Base-by-base conservation (phyloP, 2,329 filamentous ascomycete genomes). In the Talaromyces sp. region DNA sequence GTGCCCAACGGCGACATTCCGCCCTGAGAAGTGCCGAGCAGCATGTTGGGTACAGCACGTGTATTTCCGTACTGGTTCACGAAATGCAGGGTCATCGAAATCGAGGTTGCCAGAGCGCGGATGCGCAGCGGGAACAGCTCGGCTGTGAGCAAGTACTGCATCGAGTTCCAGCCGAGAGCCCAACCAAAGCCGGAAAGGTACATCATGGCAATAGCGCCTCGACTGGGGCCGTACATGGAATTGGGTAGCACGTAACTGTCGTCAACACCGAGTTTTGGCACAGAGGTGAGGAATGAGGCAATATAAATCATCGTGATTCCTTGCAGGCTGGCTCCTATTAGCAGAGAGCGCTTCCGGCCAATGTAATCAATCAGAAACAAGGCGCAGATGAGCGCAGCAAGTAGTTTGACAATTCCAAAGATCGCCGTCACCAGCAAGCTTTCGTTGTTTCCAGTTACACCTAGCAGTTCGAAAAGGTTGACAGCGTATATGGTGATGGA, bases 351-450 rank as follows among this genome's bases (percentile, higher is more conserved):
- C 68, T 91, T 92, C 61, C 90, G 86, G 4, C 90, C 90, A 64
- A 93, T 86, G 58, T 89, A 86, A 66, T 93, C 90, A 64, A 93
- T 89, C 9, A 93, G 82, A 81, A 93, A 91, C 57, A 92, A 80
- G 0, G 89, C 89, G 71, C 89, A 93, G 43, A 84, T 65, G 32
- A 92, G 70, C 14, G 88, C 84, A 0, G 87, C 82, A 7, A 84
- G 71, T 58, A 93, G 83, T 70, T 93, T 93, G 66, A 91, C 80
- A 56, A 91, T 83, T 50, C 89, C 89, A 58, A 93, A 91, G 56
- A 93, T 84, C 3, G 85, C 89, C 0, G 88, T 92, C 14, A 89
- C 84, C 41, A 92, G 85, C 0, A 92, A 82, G 58, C 85, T 85
- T 72, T 91, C 87, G 51, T 86, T 82, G 51, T 82, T 81, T 8